Percentiles rank a stretch among this genome's conserved stretches.
Evolutionary conservation across 345 rosid genomes (phyloP).

Genomic region (Litchi chinensis): DNA sequence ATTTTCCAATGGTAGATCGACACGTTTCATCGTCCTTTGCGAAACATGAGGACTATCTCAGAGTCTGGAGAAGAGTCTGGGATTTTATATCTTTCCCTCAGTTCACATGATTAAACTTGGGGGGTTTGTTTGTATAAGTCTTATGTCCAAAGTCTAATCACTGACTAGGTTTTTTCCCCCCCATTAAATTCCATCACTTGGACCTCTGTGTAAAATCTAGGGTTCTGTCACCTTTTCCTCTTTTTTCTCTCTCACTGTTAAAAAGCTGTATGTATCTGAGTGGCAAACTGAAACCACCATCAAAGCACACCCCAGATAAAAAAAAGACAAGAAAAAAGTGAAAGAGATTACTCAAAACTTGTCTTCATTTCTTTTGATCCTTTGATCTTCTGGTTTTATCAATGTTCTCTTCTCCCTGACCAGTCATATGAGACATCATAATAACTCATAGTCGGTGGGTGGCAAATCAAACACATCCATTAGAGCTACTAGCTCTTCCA

Average conservation of each 20-base stretch:
- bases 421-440: neutral
- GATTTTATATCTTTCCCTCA: constrained; percentile 3
- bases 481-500: neutral
- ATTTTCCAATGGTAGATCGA: constrained; percentile 20
- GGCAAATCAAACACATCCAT: neutral
- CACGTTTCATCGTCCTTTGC: constrained; percentile 32
- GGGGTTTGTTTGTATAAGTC: neutral
- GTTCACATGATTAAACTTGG: constrained; percentile 11
- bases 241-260: neutral
- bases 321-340: neutral
- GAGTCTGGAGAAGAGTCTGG: neutral
- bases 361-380: constrained; percentile 28
- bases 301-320: neutral
- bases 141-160: constrained; percentile 21
- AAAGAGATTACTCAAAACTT: constrained; percentile 4
- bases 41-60: neutral
- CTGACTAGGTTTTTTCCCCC: constrained; percentile 26
- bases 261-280: constrained; percentile 13
- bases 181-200: constrained; percentile 21
- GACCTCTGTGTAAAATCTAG: constrained; percentile 54
- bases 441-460: neutral
- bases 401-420: neutral
- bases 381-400: constrained; percentile 40
- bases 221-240: constrained; percentile 29
- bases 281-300: neutral